Conservation (phyloP, 139 green algal genomes). For the Asterochloris erici region DNA sequence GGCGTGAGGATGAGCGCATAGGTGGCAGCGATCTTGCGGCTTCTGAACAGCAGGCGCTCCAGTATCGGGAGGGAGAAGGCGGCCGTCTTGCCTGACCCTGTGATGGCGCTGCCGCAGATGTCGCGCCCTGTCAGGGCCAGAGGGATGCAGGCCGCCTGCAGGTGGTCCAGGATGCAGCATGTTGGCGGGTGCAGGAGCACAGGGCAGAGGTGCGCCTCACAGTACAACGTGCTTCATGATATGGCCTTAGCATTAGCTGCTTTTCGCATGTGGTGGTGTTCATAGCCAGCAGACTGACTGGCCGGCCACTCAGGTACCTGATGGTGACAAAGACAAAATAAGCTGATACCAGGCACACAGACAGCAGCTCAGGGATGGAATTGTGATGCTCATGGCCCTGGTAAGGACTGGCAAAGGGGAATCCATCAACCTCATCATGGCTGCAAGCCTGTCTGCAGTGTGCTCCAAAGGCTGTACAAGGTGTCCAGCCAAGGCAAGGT, state of each 20-base stretch:
- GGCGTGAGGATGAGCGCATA: constrained; percentile 84
- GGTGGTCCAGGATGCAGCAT: neutral
- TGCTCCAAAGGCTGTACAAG: neutral
- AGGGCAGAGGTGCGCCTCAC: neutral
- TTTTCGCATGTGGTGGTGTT: too few relatives aligned
- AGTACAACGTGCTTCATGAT: neutral
- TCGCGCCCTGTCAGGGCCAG: constrained; percentile 89
- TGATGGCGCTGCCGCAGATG: constrained; percentile 94
- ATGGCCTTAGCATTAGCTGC: neutral
- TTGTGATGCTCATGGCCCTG: constrained; percentile 9
- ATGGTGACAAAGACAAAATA: too few relatives aligned
- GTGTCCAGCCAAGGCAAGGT: neutral
- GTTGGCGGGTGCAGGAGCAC: neutral
- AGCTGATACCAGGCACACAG: neutral
- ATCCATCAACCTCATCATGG: constrained; percentile 19
- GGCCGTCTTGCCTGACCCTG: constrained; percentile 95
- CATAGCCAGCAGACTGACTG: too few relatives aligned
- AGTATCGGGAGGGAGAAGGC: constrained; percentile 92
- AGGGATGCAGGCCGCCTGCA: constrained; percentile 89
- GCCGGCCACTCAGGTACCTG: too few relatives aligned
- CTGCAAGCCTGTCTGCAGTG: too few relatives aligned
- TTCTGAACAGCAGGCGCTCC: constrained; percentile 89
- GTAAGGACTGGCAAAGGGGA: constrained; percentile 12
- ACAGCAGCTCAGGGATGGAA: constrained; percentile 16
- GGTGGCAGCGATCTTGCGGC: constrained; percentile 56